Percentiles rank a stretch among this genome's conserved stretches.
Evolutionary conservation across 148 eudicot genomes (phyloP).

Genomic region (Fagopyrum tataricum): DNA sequence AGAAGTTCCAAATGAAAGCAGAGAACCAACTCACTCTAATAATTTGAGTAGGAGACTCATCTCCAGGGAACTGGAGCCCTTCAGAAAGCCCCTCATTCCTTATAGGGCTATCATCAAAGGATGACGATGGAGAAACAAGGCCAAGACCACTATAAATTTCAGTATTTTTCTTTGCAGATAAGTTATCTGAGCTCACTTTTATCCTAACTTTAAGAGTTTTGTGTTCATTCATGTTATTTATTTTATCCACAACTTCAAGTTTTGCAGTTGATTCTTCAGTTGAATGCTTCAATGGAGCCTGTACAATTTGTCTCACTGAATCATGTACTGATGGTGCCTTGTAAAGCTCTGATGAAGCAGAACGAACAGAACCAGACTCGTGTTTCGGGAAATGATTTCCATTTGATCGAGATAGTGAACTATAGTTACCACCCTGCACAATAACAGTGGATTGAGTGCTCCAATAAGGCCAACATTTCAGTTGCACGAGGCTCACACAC

Average conservation of each 20-base stretch:
- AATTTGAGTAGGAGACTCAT: slow-evolving; percentile 72
- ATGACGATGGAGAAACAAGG: slow-evolving; percentile 72
- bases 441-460: slow-evolving; percentile 20
- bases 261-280: slow-evolving; percentile 15
- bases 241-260: neutral
- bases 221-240: slow-evolving; percentile 35
- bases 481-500: slow-evolving; percentile 7
- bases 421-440: slow-evolving; percentile 47
- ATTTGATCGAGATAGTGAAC: slow-evolving; percentile 37
- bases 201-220: slow-evolving; percentile 72
- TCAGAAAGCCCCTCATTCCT: slow-evolving; percentile 49
- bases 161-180: slow-evolving; percentile 58
- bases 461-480: slow-evolving; percentile 14
- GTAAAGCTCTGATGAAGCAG: slow-evolving; percentile 26
- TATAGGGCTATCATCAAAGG: slow-evolving; percentile 54
- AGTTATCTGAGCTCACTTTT: slow-evolving; percentile 72
- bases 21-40: slow-evolving; percentile 45
- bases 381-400: slow-evolving; percentile 38
- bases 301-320: slow-evolving; percentile 26
- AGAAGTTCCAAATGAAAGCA: neutral
- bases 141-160: slow-evolving; percentile 94
- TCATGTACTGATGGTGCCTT: slow-evolving; percentile 29
- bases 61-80: slow-evolving; percentile 17
- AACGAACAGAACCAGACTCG: slow-evolving; percentile 32
- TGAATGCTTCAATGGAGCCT: slow-evolving; percentile 8